Evolutionary conservation across 306 rosid species (phyloP), one percentile per base, ranked within the genome.

Genomic region (Prinsepia uniflora): DNA sequence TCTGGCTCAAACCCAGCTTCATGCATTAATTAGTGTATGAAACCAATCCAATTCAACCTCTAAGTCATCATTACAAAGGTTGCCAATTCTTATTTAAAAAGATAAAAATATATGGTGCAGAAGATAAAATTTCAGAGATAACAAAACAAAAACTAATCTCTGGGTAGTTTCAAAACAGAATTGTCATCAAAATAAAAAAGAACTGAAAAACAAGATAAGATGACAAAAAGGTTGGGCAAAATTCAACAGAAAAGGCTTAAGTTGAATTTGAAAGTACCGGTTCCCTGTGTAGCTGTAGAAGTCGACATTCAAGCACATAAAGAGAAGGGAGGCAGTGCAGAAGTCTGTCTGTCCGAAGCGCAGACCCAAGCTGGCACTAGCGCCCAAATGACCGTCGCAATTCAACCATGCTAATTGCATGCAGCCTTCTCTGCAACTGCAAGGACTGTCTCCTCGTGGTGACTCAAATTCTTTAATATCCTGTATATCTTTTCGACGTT

Each of bases 351-450:
- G 99, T 10, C 99, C 97, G 79, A 94, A 76, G 12, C 97, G 86
- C 77, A 94, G 92, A 77, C 95, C 96, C 75, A 91, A 87, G 82
- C 99, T 89, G 63, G 99, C 92, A 73, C 96, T 91, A 19, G 91
- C 89, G 63, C 99, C 99, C 84, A 94, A 86, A 24, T 34, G 95
- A 85, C 43, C 99, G 97, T 5, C 95, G 91, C 83, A 91, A 41
- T 67, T 91, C 96, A 66, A 84, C 97, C 97, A 89, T 92, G 73
- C 66, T 74, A 52, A 52, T 52, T 50, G 76, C 82, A 73, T 67
- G 76, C 67, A 57, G 62, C 40, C 5, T 1, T 15, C 18, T 6
- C 7, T 12, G 8, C 43, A 11, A 10, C 54, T 10, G 22, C 54
- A 56, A 47, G 59, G 34, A 47, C 63, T n/a, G n/a, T n/a, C n/a